Base-by-base conservation (phyloP, 352 stramenopile species). In the Globisporangium nunn region DNA sequence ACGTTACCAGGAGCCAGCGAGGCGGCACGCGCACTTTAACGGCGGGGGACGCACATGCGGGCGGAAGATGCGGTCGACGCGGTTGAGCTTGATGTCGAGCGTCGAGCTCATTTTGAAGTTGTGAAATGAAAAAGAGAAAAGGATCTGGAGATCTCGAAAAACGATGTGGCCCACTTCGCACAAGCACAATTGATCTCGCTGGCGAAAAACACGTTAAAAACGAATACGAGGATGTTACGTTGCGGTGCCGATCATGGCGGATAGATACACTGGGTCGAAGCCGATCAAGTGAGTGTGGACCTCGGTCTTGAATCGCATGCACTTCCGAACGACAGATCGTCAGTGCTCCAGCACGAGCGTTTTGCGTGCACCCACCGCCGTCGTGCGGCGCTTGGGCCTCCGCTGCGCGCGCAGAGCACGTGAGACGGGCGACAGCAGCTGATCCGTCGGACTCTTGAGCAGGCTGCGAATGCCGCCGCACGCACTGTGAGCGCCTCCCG, bases 31-130 rank as follows among this genome's bases (percentile, higher is more conserved):
- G 23, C 23, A 23, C 23, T 23, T 23, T 23, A 23, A 23, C 23
- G 23, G 23, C 23, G 29, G 46, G 4, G 11, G 12, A 50, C 65
- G 48, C 57, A 91, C 84, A 85, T 93, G 72, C 17, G 84, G 84
- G 39, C 75, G 81, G 71, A 88, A 94, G 68, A 92, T 88, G 70
- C 81, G 84, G 62, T 92, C 79, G 50, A 94, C 75, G 58, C 84
- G 84, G 59, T 89, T 88, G 54, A 94, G 74, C 59, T 88, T 91
- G 56, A 94, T 74, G 66, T 91, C 81, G 10, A 94, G 66, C 63
- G 84, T 88, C 15, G 84, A 94, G 68, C 77, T 83, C 81, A 91
- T 54, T n/a, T 31, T 15, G 46, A n/a, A 15, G 8, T 23, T 28
- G 3, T 28, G 6, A 10, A 11, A 2, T 23, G 23, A 23, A 23